A percentile compares a stretch with the other conserved stretches of the same genome.
These are phyloP conservation scores for Corchorus capsularis DNA, from an alignment of 345 rosid genomes.

Conservation along the genomic window DNA sequence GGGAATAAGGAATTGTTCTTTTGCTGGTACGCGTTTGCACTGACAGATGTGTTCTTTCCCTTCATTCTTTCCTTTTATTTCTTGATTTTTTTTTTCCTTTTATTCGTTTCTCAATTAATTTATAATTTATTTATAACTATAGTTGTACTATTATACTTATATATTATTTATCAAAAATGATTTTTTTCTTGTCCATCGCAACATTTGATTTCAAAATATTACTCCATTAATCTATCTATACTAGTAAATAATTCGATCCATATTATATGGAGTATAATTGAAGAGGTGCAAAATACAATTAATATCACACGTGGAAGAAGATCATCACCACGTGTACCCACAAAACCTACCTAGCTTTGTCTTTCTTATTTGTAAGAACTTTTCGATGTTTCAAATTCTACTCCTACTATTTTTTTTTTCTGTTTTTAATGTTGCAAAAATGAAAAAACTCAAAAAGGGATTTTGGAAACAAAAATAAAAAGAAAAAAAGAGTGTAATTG, in stretches of 20 bases:
- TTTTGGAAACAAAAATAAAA: no score
- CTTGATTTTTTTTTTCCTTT: no score
- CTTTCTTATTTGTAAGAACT: background rate
- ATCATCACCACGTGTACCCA: constrained; percentile 3
- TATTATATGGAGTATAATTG: background rate
- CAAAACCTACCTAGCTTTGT: background rate
- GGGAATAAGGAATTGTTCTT: no score
- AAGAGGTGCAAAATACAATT: background rate
- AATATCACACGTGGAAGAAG: constrained; percentile 1
- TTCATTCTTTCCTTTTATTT: no score
- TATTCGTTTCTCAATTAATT: no score
- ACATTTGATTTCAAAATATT: no score
- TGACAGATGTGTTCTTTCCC: no score
- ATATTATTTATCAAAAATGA: no score
- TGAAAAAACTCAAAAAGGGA: background rate
- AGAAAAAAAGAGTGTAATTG: constrained; percentile 12
- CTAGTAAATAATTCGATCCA: background rate
- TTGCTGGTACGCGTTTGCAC: no score
- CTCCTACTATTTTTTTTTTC: background rate
- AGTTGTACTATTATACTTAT: no score
- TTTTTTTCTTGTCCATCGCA: no score
- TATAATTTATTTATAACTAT: no score
- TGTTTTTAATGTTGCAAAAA: background rate
- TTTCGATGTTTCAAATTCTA: background rate
- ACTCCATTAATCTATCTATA: background rate